Base-by-base conservation (phyloP, 768 basidiomycete species). In the Lentinula sp. region DNA sequence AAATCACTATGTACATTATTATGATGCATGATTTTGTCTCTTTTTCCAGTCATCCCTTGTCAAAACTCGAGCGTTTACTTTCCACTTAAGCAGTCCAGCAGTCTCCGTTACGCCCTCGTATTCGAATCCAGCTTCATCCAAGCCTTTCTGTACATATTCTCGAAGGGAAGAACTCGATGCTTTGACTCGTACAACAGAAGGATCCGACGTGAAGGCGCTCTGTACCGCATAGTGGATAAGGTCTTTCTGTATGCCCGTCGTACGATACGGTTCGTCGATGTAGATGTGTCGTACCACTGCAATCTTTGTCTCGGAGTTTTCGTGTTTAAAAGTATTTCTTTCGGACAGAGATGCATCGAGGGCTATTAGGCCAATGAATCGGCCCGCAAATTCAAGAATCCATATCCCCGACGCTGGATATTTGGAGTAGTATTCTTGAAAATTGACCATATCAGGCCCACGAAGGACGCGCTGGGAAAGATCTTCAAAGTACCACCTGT, bases 201-300 rank as follows among this genome's bases (percentile, higher is more conserved):
- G 53, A 57, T 78, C 71, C 8, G 72, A 66, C 12, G 74, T 69
- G 69, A 93, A 91, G n/a, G 84, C 81, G 59, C 81, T 77, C 36
- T 75, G 69, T 28, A 85, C 68, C 0, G 86, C 88, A 67, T 84
- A 77, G n/a, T 75, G 68, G 7, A 93, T 73, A 33, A 93, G 69
- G 67, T 92, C 90, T 16, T 82, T 73, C 68, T 91, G 88, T 46
- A 89, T 76, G 12, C 76, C 76, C 23, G 81, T 72, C 7, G 65
- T 65, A 54, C 88, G 82, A 66, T 83, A 92, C 15, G 74, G 75
- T 64, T 86, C 86, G 43, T 90, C 86, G 28, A 89, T 81, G 65
- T 83, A 86, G 71, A 91, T 86, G 69, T 93, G 91, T 35, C 89
- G 85, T 65, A 93, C 85, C 16, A 77, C 73, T 10, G 86, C 91